Evolutionary conservation across 2,329 filamentous ascomycete species (phyloP), one percentile per base, ranked within the genome.

Genomic region (Stagonosporopsis chrysanthemi): DNA sequence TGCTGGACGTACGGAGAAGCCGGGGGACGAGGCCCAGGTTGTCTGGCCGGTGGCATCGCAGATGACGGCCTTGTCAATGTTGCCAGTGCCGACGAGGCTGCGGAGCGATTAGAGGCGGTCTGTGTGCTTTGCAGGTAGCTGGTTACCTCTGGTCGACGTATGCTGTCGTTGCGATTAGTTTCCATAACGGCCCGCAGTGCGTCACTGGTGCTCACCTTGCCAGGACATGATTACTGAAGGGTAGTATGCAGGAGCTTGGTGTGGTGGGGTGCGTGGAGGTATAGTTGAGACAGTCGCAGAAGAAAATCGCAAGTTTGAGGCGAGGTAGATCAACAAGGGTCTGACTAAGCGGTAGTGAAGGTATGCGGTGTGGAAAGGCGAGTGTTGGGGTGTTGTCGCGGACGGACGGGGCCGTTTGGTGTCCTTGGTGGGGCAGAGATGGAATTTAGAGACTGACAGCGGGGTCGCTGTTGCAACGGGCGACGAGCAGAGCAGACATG

Each of bases 11-110:
- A 97, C 92, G 75, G 83, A 81, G 82, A 97, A 96, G 67, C 83
- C 95, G 88, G 62, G 91, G 93, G 76, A 97, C 89, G 83, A 96
- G 90, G 66, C 95, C 76, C 77, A 97, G 62, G 97, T 72, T 58
- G 80, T 78, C 69, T 79, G 78, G 71, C 79, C 79, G 53, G 74
- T 71, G 60, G 71, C 75, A 72, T 81, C 81, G 64, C 81, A 81
- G 69, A 83, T 82, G 64, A 81, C 76, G 62, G 81, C 80, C 71
- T 82, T 82, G 72, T 78, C 76, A 67, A 78, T 70, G 67, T 77
- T 75, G 68, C 75, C 75, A 57, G 73, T 74, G 75, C 76, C 76
- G 58, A 78, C 71, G 65, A 78, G 76, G 74, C 76, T 78, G 52
- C 33, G 48, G 41, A 8, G 36, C n/a, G 38, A 50, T 71, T 61